phyloP scores from a whole-genome alignment of 2,329 filamentous ascomycete species.

The Polytolypa hystricis region DNA sequence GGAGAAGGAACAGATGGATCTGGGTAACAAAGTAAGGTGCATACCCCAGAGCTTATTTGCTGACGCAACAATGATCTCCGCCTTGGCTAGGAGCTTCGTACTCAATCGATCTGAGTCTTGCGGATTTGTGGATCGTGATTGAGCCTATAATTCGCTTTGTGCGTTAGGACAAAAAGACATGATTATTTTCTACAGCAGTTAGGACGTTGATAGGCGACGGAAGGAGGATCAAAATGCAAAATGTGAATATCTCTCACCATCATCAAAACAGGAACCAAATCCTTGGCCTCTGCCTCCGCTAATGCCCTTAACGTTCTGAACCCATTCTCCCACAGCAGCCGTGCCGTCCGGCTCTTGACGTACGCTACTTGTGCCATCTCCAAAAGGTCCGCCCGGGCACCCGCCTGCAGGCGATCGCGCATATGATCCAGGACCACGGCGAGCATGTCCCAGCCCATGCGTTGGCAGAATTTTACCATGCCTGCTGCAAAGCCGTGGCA shows the following conservation, averaged over 20 bases:
- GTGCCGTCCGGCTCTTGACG: constrained; percentile 65
- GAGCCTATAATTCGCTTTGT: no score
- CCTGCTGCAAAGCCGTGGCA: constrained; percentile 69
- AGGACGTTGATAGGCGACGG: no score
- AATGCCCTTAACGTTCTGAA: constrained; percentile 57
- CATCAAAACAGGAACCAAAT: constrained; percentile 60
- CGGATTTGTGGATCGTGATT: constrained; percentile 47
- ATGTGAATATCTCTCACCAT: constrained; percentile 40
- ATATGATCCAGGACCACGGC: constrained; percentile 64
- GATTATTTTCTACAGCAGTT: no score
- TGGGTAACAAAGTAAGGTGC: no score
- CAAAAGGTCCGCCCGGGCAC: constrained; percentile 59
- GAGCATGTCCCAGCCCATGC: constrained; percentile 66
- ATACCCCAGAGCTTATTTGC: constrained; percentile 57
- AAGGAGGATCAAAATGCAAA: neutral
- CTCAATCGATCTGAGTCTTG: constrained; percentile 49
- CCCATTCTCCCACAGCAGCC: constrained; percentile 65
- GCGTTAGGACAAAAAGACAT: no score
- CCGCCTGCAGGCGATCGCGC: constrained; percentile 60
- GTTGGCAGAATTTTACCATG: constrained; percentile 68
- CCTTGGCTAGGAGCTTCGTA: constrained; percentile 55
- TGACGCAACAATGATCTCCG: constrained; percentile 55
- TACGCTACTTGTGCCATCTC: constrained; percentile 61
- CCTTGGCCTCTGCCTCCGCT: constrained; percentile 56
- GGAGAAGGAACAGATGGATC: no score